These are phyloP conservation scores for Prunus padus DNA, from an alignment of 306 rosid genomes.

Conservation along the genomic window DNA sequence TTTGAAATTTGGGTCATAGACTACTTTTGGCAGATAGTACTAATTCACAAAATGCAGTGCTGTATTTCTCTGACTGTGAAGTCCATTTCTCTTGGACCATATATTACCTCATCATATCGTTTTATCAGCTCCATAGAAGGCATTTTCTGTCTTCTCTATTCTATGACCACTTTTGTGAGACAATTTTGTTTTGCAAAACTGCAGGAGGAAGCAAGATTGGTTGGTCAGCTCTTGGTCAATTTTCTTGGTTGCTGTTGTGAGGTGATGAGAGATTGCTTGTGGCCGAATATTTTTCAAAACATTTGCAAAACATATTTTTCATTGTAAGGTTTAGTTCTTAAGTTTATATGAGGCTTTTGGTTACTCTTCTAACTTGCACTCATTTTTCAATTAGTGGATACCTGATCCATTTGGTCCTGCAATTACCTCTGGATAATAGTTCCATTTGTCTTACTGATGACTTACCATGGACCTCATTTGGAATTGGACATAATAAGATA, in stretches of 20 bases:
- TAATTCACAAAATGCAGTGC: neutral
- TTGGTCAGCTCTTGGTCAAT: constrained; percentile 74
- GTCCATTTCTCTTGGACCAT: neutral
- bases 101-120: neutral
- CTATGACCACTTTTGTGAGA: neutral
- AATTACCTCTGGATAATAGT: neutral
- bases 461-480: neutral
- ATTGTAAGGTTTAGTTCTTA: constrained; percentile 46
- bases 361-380: neutral
- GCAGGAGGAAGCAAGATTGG: constrained; percentile 76
- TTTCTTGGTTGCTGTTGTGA: constrained; percentile 76
- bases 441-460: neutral
- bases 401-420: neutral
- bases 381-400: neutral
- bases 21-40: neutral
- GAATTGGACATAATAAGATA: neutral
- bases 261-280: constrained; percentile 81
- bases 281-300: constrained; percentile 84
- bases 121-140: neutral
- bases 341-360: neutral
- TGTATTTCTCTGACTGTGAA: neutral
- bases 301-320: constrained; percentile 77
- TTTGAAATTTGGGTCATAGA: neutral
- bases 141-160: neutral
- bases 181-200: constrained; percentile 15